Percentiles rank a stretch among this genome's conserved stretches.
Conservation (phyloP, 1,284 basidiomycete genomes). For the Cerrena zonata region DNA sequence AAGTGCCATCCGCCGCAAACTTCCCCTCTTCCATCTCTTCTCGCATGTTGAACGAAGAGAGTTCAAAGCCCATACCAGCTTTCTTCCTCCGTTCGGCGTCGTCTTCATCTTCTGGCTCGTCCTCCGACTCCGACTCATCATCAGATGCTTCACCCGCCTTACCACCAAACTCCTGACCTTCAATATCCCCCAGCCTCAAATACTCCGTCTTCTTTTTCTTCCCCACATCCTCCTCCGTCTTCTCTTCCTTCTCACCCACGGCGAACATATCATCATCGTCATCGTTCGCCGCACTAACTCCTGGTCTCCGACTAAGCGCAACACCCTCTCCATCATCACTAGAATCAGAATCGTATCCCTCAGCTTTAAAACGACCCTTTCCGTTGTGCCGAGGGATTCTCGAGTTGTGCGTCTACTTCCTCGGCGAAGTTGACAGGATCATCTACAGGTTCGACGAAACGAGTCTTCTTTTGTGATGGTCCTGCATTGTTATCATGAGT, state of each 20-base stretch:
- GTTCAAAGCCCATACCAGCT: conserved; percentile 85
- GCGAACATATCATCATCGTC: conserved; percentile 89
- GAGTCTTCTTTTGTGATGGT: conserved; percentile 60
- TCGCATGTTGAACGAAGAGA: conserved; percentile 98
- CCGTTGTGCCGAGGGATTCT: conserved; percentile 51
- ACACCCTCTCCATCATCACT: conserved; percentile 89
- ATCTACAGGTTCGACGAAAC: conserved; percentile 72
- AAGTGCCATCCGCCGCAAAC: conserved; percentile 86
- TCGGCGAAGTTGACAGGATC: conserved; percentile 71
- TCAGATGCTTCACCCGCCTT: conserved; percentile 35
- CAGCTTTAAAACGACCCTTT: conserved; percentile 71
- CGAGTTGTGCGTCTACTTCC: conserved; percentile 67
- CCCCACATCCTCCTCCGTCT: conserved; percentile 35
- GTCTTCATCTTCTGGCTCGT: conserved; percentile 72
- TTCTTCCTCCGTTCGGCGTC: conserved; percentile 69
- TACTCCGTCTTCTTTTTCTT: conserved; percentile 70
- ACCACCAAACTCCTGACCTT: conserved; percentile 84
- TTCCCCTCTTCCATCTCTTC: conserved; percentile 97
- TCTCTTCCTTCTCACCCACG: conserved; percentile 51
- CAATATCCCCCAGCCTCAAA: conserved; percentile 86
- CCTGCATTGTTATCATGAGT: conserved; percentile 35
- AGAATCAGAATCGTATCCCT: conserved; percentile 92
- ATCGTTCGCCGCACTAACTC: conserved; percentile 35
- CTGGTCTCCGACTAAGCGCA: conserved; percentile 67
- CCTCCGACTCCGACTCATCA: conserved; percentile 42